Evolutionary conservation across 2,329 filamentous ascomycete species (phyloP).

Genomic region (Epichloe brachyelytri): DNA sequence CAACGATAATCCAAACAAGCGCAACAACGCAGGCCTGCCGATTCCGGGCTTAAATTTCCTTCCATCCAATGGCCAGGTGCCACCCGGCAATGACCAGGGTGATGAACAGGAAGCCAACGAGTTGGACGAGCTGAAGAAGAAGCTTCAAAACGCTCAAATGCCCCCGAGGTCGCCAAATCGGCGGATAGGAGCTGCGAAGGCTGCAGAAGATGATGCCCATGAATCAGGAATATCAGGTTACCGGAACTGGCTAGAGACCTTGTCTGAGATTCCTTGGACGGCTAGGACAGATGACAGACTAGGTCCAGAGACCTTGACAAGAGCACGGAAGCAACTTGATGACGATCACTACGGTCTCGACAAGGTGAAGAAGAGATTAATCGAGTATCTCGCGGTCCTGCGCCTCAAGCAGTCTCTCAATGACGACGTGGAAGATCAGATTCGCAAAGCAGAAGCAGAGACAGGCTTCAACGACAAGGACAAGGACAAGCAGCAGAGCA

Average conservation of each 20-base stretch:
- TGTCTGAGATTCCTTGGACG: constrained; percentile 89
- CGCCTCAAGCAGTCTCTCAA: constrained; percentile 90
- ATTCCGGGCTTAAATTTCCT: constrained; percentile 28
- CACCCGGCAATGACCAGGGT: constrained; percentile 35
- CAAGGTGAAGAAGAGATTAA: constrained; percentile 88
- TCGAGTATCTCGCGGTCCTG: constrained; percentile 94
- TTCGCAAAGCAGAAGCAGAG: constrained; percentile 52
- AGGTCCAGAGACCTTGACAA: constrained; percentile 62
- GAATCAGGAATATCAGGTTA: constrained; percentile 92
- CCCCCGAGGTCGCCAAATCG: constrained; percentile 81
- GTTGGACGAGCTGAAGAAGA: constrained; percentile 81
- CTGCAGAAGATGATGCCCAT: constrained; percentile 92
- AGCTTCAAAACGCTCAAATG: constrained; percentile 67
- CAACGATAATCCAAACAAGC: constrained; percentile 25
- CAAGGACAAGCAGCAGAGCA: neutral
- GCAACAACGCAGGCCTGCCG: constrained; percentile 18
- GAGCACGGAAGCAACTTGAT: constrained; percentile 80
- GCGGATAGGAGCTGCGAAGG: constrained; percentile 80
- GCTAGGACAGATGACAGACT: constrained; percentile 75
- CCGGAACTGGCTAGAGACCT: constrained; percentile 87
- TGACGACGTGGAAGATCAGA: constrained; percentile 66
- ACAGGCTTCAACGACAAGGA: constrained; percentile 38
- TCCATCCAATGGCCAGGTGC: constrained; percentile 21
- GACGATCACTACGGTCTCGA: constrained; percentile 94
- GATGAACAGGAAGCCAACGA: constrained; percentile 80